These are phyloP conservation scores for Fusarium fracticaudum DNA, from an alignment of 2,329 filamentous ascomycete species.

Conservation along the genomic window DNA sequence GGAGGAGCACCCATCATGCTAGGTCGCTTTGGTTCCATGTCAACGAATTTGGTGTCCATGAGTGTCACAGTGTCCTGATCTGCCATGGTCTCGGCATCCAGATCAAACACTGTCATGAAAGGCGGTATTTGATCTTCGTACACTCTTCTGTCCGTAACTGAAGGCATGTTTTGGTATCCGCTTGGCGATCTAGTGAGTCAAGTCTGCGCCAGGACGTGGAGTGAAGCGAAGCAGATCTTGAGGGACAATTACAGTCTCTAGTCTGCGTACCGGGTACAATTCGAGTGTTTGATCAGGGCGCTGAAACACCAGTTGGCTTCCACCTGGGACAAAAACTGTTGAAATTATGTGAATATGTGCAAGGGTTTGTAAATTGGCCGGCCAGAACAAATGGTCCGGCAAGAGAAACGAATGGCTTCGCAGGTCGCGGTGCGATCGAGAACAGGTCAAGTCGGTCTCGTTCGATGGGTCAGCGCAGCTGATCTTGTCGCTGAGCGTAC, in stretches of 20 bases:
- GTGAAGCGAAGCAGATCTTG: not conserved
- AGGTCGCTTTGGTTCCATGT: constrained; percentile 55
- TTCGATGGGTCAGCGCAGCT: constrained; percentile 44
- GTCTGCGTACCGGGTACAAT: constrained; percentile 6
- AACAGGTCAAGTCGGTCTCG: constrained; percentile 37
- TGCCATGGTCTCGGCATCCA: constrained; percentile 66
- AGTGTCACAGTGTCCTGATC: constrained; percentile 64
- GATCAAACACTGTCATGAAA: constrained; percentile 79
- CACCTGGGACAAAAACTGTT: constrained; percentile 33
- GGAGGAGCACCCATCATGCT: constrained; percentile 50
- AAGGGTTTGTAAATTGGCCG: constrained; percentile 25
- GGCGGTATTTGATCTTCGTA: constrained; percentile 78
- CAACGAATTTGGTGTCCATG: constrained; percentile 63
- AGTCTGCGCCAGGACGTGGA: constrained; percentile 1
- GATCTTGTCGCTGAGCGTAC: constrained; percentile 40
- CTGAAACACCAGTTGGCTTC: constrained; percentile 32
- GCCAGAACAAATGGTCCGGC: constrained; percentile 9
- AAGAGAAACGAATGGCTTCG: constrained; percentile 39
- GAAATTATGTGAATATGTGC: constrained; percentile 36
- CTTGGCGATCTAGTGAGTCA: not conserved
- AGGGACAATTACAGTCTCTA: constrained; percentile 1
- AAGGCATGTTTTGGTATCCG: constrained; percentile 62
- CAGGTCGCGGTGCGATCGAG: constrained; percentile 30
- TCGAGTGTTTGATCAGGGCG: constrained; percentile 4
- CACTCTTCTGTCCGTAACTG: constrained; percentile 67